phyloP scores from a whole-genome alignment of 768 basidiomycete species.

The Lactarius hengduanensis region DNA sequence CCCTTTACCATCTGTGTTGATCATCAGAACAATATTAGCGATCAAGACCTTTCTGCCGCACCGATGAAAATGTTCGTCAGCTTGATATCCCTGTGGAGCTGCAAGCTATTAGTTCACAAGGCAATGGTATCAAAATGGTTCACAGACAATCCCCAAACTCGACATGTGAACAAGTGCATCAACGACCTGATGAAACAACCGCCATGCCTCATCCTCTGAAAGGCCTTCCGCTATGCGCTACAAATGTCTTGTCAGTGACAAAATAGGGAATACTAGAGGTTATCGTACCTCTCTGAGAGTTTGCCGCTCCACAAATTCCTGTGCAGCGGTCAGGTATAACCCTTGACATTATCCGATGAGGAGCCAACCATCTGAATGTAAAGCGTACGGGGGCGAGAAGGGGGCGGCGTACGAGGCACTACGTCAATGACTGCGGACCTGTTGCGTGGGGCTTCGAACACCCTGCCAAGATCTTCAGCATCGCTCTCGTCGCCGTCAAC shows the following conservation, averaged over 20 bases:
- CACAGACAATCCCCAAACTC: conserved; percentile 74
- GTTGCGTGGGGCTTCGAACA: conserved; percentile 12
- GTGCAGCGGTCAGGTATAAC: conserved; percentile 20
- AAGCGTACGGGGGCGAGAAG: conserved; percentile 48
- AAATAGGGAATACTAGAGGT: conserved; percentile 12
- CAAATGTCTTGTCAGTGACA: background rate
- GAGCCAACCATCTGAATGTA: conserved; percentile 89
- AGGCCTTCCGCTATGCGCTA: conserved; percentile 79
- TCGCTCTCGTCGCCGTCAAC: conserved; percentile 42
- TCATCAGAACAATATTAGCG: conserved; percentile 5
- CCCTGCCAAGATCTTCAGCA: conserved; percentile 34
- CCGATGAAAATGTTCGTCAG: conserved; percentile 93
- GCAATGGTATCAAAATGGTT: conserved; percentile 1
- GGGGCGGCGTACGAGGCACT: conserved; percentile 20
- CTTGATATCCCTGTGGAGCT: conserved; percentile 88
- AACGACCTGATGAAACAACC: conserved; percentile 83
- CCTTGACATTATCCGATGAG: background rate
- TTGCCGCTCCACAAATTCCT: conserved; percentile 91
- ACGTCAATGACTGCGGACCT: conserved; percentile 21
- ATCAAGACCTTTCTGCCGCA: conserved; percentile 36
- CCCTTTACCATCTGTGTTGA: conserved; percentile 63
- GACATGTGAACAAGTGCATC: conserved; percentile 92
- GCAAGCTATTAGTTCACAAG: conserved; percentile 17
- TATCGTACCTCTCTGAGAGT: conserved; percentile 74
- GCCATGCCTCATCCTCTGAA: conserved; percentile 83